Evolutionary conservation across 768 basidiomycete species (phyloP), one percentile per base, ranked within the genome.

Genomic region (Boletus patriciae): DNA sequence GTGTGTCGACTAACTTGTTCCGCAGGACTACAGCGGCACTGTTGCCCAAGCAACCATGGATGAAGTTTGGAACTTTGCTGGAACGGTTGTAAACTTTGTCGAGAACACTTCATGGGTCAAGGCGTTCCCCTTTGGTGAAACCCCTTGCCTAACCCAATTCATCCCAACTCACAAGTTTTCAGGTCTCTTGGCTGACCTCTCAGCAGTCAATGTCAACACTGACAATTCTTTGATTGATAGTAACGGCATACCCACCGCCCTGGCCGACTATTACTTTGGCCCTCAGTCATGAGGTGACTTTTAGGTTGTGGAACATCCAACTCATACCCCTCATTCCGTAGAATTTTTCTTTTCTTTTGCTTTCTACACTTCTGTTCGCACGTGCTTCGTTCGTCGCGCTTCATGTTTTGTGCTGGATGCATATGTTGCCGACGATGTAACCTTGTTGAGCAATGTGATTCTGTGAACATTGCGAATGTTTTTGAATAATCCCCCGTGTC

Each of bases 91-190:
- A 18, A 13, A 7, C 10, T 88, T 73, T 59, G 69, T 84, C 71
- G 71, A 85, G 31, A 56, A 41, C n/a, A 75, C 77, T 1, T 0
- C 36, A 0, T 74, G 67, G 61, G 37, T 83, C 15, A 0, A 13
- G 6, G 80, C 82, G 63, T 81, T 77, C 62, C 79, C 79, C 29
- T 93, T 90, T 62, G 88, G 91, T 88, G 58, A 55, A 80, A 48
- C 3, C 16, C n/a, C 2, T 45, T 15, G 3, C 8, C n/a, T 29
- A 1, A 29, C 34, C n/a, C 0, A n/a, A 31, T 19, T 1, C 13
- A 6, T 40, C 6, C 43, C 46, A 7, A 27, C 59, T 71, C 6
- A 71, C 42, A 6, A 3, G 50, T 19, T 46, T 49, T 2, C 41
- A 86, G 87, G 83, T 69, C 64, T 75, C 34, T 79, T 88, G 78